A percentile compares a stretch with the other conserved stretches of the same genome.
phyloP scores from a whole-genome alignment of 257 asterid species.

The Ajuga chamaepitys region DNA sequence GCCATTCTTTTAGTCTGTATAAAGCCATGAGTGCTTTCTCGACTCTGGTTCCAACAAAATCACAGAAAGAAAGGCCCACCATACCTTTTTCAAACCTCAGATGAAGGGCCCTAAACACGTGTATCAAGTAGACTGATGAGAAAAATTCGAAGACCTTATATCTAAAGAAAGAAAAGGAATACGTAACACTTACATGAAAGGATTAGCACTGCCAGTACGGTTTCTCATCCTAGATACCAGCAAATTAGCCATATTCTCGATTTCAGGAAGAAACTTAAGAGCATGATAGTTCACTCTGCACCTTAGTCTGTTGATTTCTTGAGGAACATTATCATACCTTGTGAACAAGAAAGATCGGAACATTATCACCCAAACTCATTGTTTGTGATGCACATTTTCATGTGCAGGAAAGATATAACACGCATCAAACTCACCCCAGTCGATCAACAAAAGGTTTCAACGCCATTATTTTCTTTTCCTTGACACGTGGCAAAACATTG shows the following conservation, averaged over 20 bases:
- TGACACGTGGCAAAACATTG: slow-evolving; percentile 89
- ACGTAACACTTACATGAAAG: slow-evolving; percentile 68
- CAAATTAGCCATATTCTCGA: slow-evolving; percentile 90
- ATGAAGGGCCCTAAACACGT: slow-evolving; percentile 87
- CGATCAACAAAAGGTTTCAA: slow-evolving; percentile 98
- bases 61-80: slow-evolving; percentile 99
- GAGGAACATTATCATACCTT: slow-evolving; percentile 97
- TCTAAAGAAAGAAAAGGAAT: neutral
- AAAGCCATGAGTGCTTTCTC: slow-evolving; percentile 93
- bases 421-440: slow-evolving; percentile 97
- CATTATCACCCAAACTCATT: neutral
- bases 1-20: slow-evolving; percentile 97
- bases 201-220: slow-evolving; percentile 80
- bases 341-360: slow-evolving; percentile 8
- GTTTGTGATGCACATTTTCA: neutral
- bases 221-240: slow-evolving; percentile 97
- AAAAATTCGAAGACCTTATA: neutral
- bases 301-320: slow-evolving; percentile 91
- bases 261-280: slow-evolving; percentile 89
- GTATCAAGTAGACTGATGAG: neutral
- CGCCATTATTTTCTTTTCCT: slow-evolving; percentile 96
- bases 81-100: slow-evolving; percentile 98
- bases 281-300: slow-evolving; percentile 99
- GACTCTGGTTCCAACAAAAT: slow-evolving; percentile 84
- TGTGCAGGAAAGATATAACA: slow-evolving; percentile 9